phyloP scores from a whole-genome alignment of 116 monocot species.

The Cymodocea nodosa region DNA sequence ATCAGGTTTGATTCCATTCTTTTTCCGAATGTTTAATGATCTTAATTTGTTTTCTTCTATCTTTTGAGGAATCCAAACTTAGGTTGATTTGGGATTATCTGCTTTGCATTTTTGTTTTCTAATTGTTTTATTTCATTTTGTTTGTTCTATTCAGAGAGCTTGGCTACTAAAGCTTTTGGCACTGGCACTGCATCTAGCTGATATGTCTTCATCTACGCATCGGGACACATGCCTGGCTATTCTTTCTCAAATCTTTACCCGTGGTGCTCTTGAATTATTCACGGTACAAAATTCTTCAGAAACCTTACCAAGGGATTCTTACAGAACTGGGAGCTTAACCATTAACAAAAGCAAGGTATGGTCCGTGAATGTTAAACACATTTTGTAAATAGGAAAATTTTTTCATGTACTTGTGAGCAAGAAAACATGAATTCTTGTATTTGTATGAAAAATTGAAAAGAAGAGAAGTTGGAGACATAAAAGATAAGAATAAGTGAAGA shows the following conservation, averaged over 20 bases:
- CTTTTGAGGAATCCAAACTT: neutral
- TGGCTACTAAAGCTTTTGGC: slow-evolving; percentile 89
- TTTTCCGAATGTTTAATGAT: neutral
- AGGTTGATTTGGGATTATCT: too few relatives aligned
- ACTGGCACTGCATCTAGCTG: slow-evolving; percentile 74
- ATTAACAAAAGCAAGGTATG: slow-evolving; percentile 50
- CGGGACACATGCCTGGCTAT: slow-evolving; percentile 66
- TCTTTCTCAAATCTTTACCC: slow-evolving; percentile 40
- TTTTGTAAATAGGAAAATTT: neutral
- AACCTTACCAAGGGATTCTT: slow-evolving; percentile 7
- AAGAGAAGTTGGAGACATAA: too few relatives aligned
- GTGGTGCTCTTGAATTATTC: slow-evolving; percentile 15
- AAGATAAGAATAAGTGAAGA: too few relatives aligned
- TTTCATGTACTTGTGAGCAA: too few relatives aligned
- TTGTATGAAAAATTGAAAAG: too few relatives aligned
- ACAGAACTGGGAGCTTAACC: slow-evolving; percentile 10
- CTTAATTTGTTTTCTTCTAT: neutral
- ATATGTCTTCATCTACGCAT: slow-evolving; percentile 46
- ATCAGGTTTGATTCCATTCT: slow-evolving; percentile 49
- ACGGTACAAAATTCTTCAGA: slow-evolving; percentile 11
- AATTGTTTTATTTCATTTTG: neutral
- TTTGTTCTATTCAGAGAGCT: slow-evolving; percentile 52
- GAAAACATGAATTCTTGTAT: too few relatives aligned
- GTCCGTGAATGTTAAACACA: neutral
- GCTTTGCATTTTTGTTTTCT: neutral